Evolutionary conservation across 1,139 yeast species (phyloP).

Genomic region (Suhomyces coccinellae): DNA sequence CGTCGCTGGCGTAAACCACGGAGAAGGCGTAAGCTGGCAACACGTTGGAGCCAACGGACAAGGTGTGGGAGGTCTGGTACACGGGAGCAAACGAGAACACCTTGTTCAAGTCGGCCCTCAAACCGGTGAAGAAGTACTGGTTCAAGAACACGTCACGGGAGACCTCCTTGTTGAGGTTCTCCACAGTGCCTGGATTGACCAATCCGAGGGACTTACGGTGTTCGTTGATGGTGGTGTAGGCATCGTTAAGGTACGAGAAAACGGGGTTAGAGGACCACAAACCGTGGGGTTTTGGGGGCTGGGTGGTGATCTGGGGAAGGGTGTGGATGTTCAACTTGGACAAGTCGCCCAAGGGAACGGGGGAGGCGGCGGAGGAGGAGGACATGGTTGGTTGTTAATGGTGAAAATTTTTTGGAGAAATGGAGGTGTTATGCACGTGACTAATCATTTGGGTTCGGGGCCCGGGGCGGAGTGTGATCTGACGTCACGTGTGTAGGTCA

Average conservation of each 20-base stretch:
- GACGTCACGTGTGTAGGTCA: not conserved
- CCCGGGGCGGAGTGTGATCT: no score
- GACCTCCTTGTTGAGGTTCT: constrained; percentile 91
- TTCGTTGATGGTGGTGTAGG: constrained; percentile 67
- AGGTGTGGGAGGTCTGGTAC: constrained; percentile 95
- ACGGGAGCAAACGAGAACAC: constrained; percentile 90
- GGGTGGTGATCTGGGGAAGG: constrained; percentile 56
- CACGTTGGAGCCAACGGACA: constrained; percentile 82
- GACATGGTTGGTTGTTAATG: constrained; percentile 10
- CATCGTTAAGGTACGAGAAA: constrained; percentile 76
- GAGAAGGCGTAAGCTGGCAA: constrained; percentile 92
- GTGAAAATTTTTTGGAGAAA: constrained; percentile 9
- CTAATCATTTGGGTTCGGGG: no score
- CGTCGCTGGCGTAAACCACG: constrained; percentile 87
- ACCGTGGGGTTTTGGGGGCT: constrained; percentile 50
- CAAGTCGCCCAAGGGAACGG: constrained; percentile 51
- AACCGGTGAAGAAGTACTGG: constrained; percentile 92
- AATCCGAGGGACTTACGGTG: constrained; percentile 83
- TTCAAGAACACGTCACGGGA: constrained; percentile 87
- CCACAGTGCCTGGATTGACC: constrained; percentile 92
- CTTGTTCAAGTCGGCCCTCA: constrained; percentile 95
- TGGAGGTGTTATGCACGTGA: not conserved
- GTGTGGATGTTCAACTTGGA: constrained; percentile 56
- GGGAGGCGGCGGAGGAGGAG: constrained; percentile 23
- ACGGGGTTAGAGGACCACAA: constrained; percentile 89